A percentile compares a stretch with the other conserved stretches of the same genome.
phyloP scores from a whole-genome alignment of 176 grass and related monocot genomes.

The Phyllostachys edulis region DNA sequence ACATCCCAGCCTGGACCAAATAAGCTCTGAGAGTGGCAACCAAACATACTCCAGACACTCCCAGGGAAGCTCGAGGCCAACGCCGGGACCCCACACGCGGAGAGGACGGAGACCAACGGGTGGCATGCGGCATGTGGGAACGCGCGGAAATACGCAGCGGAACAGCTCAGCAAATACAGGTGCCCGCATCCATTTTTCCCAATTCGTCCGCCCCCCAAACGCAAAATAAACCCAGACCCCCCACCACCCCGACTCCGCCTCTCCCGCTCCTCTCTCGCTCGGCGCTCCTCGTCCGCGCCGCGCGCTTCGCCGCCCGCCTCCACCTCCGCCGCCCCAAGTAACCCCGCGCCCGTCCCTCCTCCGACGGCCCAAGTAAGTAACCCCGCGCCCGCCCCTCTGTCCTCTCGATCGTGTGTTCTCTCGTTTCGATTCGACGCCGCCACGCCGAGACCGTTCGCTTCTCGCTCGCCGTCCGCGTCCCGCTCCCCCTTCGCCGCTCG shows the following conservation, averaged over 20 bases:
- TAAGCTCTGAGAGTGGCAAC: too few species aligned
- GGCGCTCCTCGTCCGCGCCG: not conserved
- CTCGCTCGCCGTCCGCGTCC: not conserved
- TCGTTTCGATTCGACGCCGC: conserved; percentile 6
- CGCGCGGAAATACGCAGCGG: too few species aligned
- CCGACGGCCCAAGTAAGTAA: not conserved
- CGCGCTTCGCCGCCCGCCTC: not conserved
- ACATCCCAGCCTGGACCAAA: too few species aligned
- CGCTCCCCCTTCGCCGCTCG: not conserved
- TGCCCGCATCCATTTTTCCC: not conserved
- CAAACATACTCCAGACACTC: too few species aligned
- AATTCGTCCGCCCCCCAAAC: not conserved
- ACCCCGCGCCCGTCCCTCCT: not conserved
- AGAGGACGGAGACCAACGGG: not conserved
- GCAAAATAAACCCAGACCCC: not conserved
- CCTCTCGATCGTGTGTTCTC: not conserved
- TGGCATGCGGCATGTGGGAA: too few species aligned
- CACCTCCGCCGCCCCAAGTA: conserved; percentile 5
- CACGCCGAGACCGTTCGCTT: not conserved
- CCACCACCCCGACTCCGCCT: not conserved
- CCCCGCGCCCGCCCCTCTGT: not conserved
- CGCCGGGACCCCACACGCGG: too few species aligned
- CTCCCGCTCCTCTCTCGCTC: not conserved
- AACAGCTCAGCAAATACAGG: not conserved
- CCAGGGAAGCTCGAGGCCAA: too few species aligned